phyloP scores from a whole-genome alignment of 1,139 yeast genomes.

The Hemisphaericaspora lyxosophila region DNA sequence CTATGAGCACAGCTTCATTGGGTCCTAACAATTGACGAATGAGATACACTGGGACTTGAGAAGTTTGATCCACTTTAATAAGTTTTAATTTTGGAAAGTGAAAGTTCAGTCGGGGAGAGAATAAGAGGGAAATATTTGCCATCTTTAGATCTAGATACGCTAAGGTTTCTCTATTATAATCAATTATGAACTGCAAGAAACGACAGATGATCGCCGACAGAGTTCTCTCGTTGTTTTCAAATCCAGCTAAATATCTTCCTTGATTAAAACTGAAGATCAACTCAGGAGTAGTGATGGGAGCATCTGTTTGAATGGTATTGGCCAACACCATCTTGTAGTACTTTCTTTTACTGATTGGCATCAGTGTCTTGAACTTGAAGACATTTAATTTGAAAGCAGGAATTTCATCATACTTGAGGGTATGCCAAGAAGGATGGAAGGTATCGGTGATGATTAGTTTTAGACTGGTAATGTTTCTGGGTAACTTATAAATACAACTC shows the following conservation, averaged over 20 bases:
- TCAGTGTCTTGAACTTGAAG: slow-evolving; percentile 8
- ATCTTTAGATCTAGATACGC: slow-evolving; percentile 8
- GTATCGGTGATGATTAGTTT: slow-evolving; percentile 5
- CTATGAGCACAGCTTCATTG: not conserved
- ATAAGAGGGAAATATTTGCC: slow-evolving; percentile 7
- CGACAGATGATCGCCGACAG: slow-evolving; percentile 1
- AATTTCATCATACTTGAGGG: not conserved
- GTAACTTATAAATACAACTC: slow-evolving; percentile 5
- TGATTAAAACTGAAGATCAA: not conserved
- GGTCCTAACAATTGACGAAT: not conserved
- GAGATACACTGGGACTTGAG: slow-evolving; percentile 5
- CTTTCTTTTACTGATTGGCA: slow-evolving; percentile 1
- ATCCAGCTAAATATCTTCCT: not conserved
- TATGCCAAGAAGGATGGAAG: slow-evolving; percentile 1
- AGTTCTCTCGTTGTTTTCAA: not conserved
- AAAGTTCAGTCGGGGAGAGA: not conserved
- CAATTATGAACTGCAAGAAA: slow-evolving; percentile 4
- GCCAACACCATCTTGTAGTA: not conserved
- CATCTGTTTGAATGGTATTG: not conserved
- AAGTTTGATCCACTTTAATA: slow-evolving; percentile 12
- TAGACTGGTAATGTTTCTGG: slow-evolving; percentile 9
- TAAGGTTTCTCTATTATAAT: slow-evolving; percentile 4
- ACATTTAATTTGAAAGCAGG: slow-evolving; percentile 6
- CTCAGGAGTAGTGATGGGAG: not conserved
- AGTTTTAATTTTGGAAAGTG: slow-evolving; percentile 6